Conservation (phyloP, 805 yeast genomes). For the Yamadazyma ubonensis region DNA sequence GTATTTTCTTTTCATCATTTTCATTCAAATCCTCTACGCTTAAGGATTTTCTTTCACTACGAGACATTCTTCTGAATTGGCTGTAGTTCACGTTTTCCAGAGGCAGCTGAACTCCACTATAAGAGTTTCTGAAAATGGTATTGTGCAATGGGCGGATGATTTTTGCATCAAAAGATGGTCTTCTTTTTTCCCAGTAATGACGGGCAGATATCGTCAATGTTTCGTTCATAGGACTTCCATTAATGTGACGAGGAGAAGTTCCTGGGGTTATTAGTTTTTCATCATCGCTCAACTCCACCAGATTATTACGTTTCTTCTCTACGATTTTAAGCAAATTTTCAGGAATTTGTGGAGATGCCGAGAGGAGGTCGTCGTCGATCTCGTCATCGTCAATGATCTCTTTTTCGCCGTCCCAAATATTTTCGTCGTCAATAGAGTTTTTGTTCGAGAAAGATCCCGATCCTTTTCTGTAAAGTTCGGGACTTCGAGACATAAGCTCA, state of each 20-base stretch:
- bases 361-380: slow-evolving; percentile 44
- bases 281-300: slow-evolving; percentile 25
- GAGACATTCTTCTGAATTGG: slow-evolving; percentile 7
- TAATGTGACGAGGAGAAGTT: slow-evolving; percentile 24
- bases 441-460: slow-evolving; percentile 12
- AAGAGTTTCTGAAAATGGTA: slow-evolving; percentile 19
- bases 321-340: slow-evolving; percentile 55
- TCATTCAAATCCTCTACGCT: slow-evolving; percentile 14
- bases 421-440: slow-evolving; percentile 19
- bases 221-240: slow-evolving; percentile 4
- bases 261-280: slow-evolving; percentile 28
- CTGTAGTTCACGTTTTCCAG: slow-evolving; percentile 9
- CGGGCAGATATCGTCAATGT: slow-evolving; percentile 16
- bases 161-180: slow-evolving; percentile 36
- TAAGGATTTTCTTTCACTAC: slow-evolving; percentile 11
- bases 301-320: slow-evolving; percentile 35
- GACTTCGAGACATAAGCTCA: slow-evolving; percentile 7
- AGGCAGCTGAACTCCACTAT: slow-evolving; percentile 11
- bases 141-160: slow-evolving; percentile 20
- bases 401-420: slow-evolving; percentile 22
- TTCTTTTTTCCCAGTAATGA: slow-evolving; percentile 23
- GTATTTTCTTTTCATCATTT: slow-evolving; percentile 16
- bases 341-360: slow-evolving; percentile 71
- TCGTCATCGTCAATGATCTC: slow-evolving; percentile 39
- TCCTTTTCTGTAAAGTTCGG: slow-evolving; percentile 11